Percentiles rank a stretch among this genome's conserved stretches.
Conservation (phyloP, 805 yeast genomes). For the Grigorovia jiainica region DNA sequence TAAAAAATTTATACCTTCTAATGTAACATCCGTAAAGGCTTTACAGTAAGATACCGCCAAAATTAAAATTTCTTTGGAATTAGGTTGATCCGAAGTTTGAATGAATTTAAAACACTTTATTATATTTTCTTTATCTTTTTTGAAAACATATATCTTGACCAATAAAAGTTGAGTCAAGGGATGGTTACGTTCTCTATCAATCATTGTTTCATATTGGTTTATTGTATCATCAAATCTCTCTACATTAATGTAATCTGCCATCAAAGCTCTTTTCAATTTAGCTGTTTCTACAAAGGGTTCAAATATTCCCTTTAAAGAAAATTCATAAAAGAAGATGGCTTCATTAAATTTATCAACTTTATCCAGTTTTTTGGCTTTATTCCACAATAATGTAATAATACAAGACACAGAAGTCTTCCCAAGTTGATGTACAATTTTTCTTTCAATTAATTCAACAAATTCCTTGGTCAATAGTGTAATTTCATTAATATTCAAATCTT, state of each 20-base stretch:
- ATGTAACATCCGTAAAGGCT: constrained; percentile 16
- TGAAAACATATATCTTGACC: constrained; percentile 17
- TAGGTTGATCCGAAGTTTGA: constrained; percentile 28
- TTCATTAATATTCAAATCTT: constrained; percentile 15
- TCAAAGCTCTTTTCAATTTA: constrained; percentile 32
- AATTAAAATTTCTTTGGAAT: constrained; percentile 25
- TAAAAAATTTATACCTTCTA: constrained; percentile 19
- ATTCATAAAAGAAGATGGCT: constrained; percentile 21
- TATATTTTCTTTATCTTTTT: constrained; percentile 10
- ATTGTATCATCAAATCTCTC: constrained; percentile 16
- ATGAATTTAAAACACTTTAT: constrained; percentile 26
- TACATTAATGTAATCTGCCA: constrained; percentile 21
- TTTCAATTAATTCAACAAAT: constrained; percentile 24
- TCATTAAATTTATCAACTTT: constrained; percentile 16
- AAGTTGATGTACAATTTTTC: constrained; percentile 17
- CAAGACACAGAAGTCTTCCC: constrained; percentile 26
- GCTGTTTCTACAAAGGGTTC: constrained; percentile 26
- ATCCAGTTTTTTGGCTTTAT: constrained; percentile 27
- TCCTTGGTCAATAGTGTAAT: constrained; percentile 14
- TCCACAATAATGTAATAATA: constrained; percentile 33
- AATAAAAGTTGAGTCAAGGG: constrained; percentile 29
- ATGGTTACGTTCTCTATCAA: constrained; percentile 11
- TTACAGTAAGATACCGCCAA: constrained; percentile 28
- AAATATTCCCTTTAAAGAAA: constrained; percentile 20
- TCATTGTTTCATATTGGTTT: constrained; percentile 18